These are phyloP conservation scores for Colletotrichum liaoningense DNA, from an alignment of 2,329 filamentous ascomycete genomes.

Conservation along the genomic window DNA sequence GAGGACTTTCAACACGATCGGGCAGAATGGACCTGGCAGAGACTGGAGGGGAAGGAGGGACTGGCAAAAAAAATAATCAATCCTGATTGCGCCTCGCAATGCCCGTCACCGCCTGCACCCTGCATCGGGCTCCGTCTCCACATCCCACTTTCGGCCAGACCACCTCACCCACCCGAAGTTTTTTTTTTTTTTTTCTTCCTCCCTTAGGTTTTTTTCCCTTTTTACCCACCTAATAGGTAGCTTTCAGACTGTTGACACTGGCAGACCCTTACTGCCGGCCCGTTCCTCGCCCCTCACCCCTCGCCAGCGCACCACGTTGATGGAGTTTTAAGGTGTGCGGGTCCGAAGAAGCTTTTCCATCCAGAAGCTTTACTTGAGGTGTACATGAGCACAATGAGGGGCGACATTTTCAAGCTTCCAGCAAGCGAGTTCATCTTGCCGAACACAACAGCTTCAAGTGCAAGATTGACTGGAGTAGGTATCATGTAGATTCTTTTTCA, in stretches of 20 bases:
- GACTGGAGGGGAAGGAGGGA: constrained; percentile 17
- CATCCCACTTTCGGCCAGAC: constrained; percentile 14
- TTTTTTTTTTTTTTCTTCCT: background rate
- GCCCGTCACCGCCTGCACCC: constrained; percentile 35
- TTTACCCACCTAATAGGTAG: background rate
- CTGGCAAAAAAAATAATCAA: constrained; percentile 16
- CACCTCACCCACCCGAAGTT: background rate
- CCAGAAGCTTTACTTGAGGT: too few species aligned
- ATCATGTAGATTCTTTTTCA: background rate
- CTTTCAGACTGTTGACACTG: constrained; percentile 6
- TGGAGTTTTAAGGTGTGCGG: background rate
- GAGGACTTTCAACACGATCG: constrained; percentile 28
- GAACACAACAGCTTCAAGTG: background rate
- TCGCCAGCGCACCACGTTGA: background rate
- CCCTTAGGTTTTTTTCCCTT: background rate
- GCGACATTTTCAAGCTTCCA: background rate
- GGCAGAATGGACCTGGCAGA: constrained; percentile 25
- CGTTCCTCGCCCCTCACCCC: constrained; percentile 21
- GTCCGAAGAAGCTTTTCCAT: background rate
- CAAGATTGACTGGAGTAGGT: background rate
- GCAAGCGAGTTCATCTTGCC: background rate
- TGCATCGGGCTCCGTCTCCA: constrained; percentile 19
- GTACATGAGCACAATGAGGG: background rate
- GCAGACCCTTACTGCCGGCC: constrained; percentile 30
- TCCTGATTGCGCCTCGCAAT: constrained; percentile 31